Evolutionary conservation across 2,329 filamentous ascomycete genomes (phyloP).

Genomic region (Thelonectria rubi): DNA sequence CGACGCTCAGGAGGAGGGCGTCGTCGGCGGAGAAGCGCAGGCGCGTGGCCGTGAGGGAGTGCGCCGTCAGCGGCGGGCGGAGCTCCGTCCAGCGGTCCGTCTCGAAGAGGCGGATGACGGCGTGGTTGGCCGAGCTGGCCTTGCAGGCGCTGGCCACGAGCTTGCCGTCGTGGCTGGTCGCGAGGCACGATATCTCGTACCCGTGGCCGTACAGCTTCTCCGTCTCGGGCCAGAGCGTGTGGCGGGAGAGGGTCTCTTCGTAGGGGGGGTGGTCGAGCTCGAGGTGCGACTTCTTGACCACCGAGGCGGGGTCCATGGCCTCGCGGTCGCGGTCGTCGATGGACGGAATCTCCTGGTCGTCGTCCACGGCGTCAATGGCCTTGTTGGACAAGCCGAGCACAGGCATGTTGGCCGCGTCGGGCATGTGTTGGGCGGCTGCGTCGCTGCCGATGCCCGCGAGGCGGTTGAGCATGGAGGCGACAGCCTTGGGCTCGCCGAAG

Average conservation of each 20-base stretch:
- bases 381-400: conserved; percentile 97
- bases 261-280: conserved; percentile 79
- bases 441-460: conserved; percentile 69
- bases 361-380: conserved; percentile 72
- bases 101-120: conserved; percentile 91
- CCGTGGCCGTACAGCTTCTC: conserved; percentile 99
- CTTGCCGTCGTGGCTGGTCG: conserved; percentile 76
- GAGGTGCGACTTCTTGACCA: conserved; percentile 68
- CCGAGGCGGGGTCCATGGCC: conserved; percentile 63
- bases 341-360: conserved; percentile 56
- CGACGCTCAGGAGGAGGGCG: conserved; percentile 81
- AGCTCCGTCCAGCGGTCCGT: conserved; percentile 89
- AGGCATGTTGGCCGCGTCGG: conserved; percentile 93
- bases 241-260: conserved; percentile 87
- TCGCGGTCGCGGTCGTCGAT: conserved; percentile 61
- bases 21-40: conserved; percentile 83
- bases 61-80: conserved; percentile 81
- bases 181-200: conserved; percentile 92
- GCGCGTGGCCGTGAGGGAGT: conserved; percentile 85
- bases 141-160: conserved; percentile 92
- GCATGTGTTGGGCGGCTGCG: conserved; percentile 60
- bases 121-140: conserved; percentile 91
- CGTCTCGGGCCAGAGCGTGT: conserved; percentile 93
- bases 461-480: conserved; percentile 75
- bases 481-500: conserved; percentile 87